Conservation (phyloP, 2,329 filamentous ascomycete species). For the Aspergillus neotritici region DNA sequence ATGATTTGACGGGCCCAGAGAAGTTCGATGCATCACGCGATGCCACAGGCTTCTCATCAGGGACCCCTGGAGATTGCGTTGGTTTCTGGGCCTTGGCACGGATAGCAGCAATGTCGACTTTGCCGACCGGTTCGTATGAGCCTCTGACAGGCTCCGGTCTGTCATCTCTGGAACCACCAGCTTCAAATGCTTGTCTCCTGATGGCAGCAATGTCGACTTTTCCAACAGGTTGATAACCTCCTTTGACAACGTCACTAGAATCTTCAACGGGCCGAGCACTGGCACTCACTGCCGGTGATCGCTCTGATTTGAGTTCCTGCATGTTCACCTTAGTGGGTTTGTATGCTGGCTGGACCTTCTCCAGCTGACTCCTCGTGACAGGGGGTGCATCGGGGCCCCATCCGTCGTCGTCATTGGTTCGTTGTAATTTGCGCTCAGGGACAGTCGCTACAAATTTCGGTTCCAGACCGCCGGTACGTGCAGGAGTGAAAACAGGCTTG, state of each 20-base stretch:
- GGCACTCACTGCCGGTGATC: constrained; percentile 53
- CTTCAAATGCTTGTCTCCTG: constrained; percentile 64
- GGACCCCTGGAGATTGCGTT: constrained; percentile 19
- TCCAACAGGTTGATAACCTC: constrained; percentile 86
- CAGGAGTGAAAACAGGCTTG: constrained; percentile 89
- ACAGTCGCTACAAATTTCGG: constrained; percentile 60
- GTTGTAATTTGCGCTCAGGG: constrained; percentile 47
- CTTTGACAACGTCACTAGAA: constrained; percentile 64
- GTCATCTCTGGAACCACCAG: constrained; percentile 57
- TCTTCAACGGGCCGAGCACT: constrained; percentile 45
- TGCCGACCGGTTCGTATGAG: constrained; percentile 88
- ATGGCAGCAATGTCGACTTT: constrained; percentile 97
- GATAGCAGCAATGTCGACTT: constrained; percentile 95
- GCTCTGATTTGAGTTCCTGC: constrained; percentile 71
- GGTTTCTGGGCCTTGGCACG: constrained; percentile 72
- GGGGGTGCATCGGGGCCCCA: constrained; percentile 95
- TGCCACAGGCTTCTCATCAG: constrained; percentile 40
- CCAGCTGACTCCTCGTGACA: constrained; percentile 75
- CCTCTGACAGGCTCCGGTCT: constrained; percentile 82
- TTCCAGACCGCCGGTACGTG: constrained; percentile 49
- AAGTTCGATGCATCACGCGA: constrained; percentile 42
- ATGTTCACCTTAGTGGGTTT: constrained; percentile 95
- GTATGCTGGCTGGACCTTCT: constrained; percentile 90
- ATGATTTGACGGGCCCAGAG: constrained; percentile 57
- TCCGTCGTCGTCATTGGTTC: constrained; percentile 70